Evolutionary conservation across 2,329 filamentous ascomycete species (phyloP), one percentile per base, ranked within the genome.

Genomic region (Niveomyces coronatus): DNA sequence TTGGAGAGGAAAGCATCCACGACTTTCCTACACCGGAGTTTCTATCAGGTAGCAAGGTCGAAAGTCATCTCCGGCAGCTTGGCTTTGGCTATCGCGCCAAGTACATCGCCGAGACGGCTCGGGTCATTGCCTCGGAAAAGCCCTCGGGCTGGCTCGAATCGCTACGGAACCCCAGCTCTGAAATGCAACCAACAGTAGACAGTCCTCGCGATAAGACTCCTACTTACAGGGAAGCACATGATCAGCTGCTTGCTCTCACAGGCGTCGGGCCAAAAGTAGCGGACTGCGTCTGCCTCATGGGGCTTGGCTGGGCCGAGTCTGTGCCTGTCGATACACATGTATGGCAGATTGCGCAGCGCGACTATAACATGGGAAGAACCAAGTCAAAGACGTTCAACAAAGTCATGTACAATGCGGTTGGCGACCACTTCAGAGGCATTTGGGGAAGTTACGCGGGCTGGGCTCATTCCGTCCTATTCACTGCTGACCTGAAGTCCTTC

Each of bases 301-400:
- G 93, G 0, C 64, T 98, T 11, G 89, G 88, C 19, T 98, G 93
- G 89, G 83, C 83, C 22, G 89, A 96, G 60, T 80, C 88, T 3
- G 88, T 98, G 1, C 91, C 91, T 0, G 85, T 98, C 22, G 91
- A 98, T 58, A 98, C 93, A 1, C 93, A 98, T 61, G 86, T 98
- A 10, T 96, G 88, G 89, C 88, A 96, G 64, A 96, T 98, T 53
- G 93, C 91, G 1, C 85, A 93, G 57, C 73, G 91, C 37, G 91
- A 98, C 58, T 98, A 98, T 63, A 87, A 81, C 42, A 94, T 98
- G 51, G 85, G 85, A 6, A 89, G 85, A 53, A 77, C 76, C 8
- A 91, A 88, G 53, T 83, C 61, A 44, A 89, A 87, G 53, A 89
- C 85, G 32, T 70, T 98, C 45, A 95, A 82, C 11, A 93, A 93